These are phyloP conservation scores for Neurospora cerealis DNA, from an alignment of 495 filamentous ascomycete genomes.

Conservation along the genomic window DNA sequence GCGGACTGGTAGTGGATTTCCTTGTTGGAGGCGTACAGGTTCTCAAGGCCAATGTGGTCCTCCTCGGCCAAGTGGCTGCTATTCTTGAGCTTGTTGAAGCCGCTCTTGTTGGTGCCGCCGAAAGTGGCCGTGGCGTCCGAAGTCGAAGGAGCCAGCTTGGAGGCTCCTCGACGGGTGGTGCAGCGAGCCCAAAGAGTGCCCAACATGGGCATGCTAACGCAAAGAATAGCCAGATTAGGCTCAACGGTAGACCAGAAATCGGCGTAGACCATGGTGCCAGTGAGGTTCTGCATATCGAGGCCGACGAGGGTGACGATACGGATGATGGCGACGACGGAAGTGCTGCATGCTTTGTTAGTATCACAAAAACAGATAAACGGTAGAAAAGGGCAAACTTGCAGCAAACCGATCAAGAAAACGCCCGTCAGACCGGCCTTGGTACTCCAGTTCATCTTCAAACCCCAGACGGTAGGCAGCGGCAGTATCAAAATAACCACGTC, in stretches of 20 bases:
- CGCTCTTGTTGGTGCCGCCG: constrained; percentile 2
- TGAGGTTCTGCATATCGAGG: constrained; percentile 14
- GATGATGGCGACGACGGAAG: constrained; percentile 15
- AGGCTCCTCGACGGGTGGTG: constrained; percentile 2
- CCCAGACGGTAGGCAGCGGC: constrained; percentile 15
- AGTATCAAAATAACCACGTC: constrained; percentile 18
- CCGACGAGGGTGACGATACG: constrained; percentile 16
- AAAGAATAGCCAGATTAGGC: constrained; percentile 21
- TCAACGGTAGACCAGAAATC: constrained; percentile 26
- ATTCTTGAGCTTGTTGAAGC: constrained; percentile 7
- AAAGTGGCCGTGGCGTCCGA: neutral
- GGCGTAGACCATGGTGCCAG: constrained; percentile 16
- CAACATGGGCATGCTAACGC: constrained; percentile 23
- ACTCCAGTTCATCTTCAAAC: constrained; percentile 10
- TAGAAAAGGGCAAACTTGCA: constrained; percentile 3
- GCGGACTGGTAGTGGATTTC: constrained; percentile 6
- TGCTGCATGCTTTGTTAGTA: neutral
- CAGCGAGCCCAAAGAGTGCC: constrained; percentile 10
- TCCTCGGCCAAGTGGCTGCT: neutral
- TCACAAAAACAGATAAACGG: neutral
- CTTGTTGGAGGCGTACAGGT: constrained; percentile 8
- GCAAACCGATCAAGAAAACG: constrained; percentile 20
- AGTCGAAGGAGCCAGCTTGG: constrained; percentile 8
- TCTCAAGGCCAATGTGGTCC: constrained; percentile 4
- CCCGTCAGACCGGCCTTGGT: constrained; percentile 15